Conservation (phyloP, 305 asterid genomes). For the Solanum hybrid region DNA sequence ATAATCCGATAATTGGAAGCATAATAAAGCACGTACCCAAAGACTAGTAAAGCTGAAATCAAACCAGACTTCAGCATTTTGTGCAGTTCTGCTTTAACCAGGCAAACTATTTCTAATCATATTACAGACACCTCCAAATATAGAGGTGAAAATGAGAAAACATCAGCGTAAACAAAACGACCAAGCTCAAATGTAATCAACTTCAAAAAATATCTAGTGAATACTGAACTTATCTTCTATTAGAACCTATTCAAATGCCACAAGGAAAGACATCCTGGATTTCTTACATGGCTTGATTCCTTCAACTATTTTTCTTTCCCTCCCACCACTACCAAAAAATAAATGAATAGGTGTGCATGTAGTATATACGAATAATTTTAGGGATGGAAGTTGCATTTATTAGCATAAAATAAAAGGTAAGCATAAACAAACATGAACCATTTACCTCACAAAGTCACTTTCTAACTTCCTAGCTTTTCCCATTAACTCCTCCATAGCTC, state of each 20-base stretch:
- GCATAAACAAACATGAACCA: not conserved
- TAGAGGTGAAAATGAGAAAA: not conserved
- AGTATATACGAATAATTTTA: not conserved
- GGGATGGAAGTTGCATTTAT: not conserved
- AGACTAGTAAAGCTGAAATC: not conserved
- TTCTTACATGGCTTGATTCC: not conserved
- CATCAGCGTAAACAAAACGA: not conserved
- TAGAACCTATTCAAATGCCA: not conserved
- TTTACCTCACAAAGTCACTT: slow-evolving; percentile 54
- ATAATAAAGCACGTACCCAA: not conserved
- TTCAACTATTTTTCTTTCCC: not conserved
- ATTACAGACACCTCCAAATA: not conserved
- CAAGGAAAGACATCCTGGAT: not conserved
- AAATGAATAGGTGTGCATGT: not conserved
- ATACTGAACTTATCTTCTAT: not conserved
- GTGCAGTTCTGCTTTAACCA: not conserved
- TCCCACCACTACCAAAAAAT: not conserved
- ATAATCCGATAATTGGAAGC: not conserved
- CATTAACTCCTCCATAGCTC: slow-evolving; percentile 30
- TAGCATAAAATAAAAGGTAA: not conserved
- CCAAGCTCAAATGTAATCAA: not conserved
- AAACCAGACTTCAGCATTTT: not conserved
- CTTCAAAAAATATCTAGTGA: not conserved
- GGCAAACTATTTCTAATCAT: not conserved
- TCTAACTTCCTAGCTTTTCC: slow-evolving; percentile 60